A percentile compares a stretch with the other conserved stretches of the same genome.
These are phyloP conservation scores for Psilocybe cubensis DNA, from an alignment of 768 basidiomycete species.

Conservation along the genomic window DNA sequence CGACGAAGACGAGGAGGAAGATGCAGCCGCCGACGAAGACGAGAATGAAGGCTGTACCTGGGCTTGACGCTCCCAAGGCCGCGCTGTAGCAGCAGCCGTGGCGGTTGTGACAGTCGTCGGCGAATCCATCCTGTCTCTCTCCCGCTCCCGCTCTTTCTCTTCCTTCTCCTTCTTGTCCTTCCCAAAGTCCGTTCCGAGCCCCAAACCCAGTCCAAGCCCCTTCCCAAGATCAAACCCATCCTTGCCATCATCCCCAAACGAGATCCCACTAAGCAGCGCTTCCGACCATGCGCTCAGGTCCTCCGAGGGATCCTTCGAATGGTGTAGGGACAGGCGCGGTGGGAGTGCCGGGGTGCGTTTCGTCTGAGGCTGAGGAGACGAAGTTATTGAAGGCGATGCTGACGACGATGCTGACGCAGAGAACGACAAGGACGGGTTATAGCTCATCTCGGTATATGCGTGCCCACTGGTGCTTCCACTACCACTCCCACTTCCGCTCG, in stretches of 20 bases:
- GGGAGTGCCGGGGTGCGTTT: slow-evolving; percentile 33
- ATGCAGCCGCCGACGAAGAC: too few species aligned
- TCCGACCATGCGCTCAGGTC: slow-evolving; percentile 59
- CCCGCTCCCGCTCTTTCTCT: slow-evolving; percentile 6
- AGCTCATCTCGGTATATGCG: too few species aligned
- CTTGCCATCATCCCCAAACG: slow-evolving; percentile 22
- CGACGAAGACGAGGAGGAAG: too few species aligned
- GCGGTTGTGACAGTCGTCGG: slow-evolving; percentile 6
- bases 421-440: too few species aligned
- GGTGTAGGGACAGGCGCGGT: slow-evolving; percentile 59
- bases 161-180: neutral
- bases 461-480: too few species aligned
- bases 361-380: too few species aligned
- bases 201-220: slow-evolving; percentile 13
- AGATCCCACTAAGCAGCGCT: slow-evolving; percentile 57
- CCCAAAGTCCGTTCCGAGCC: slow-evolving; percentile 13
- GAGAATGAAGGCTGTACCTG: neutral
- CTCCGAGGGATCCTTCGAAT: slow-evolving; percentile 43
- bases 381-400: neutral
- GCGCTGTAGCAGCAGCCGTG: neutral
- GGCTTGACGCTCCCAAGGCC: slow-evolving; percentile 1
- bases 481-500: too few species aligned
- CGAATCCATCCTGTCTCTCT: slow-evolving; percentile 13
- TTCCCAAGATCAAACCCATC: slow-evolving; percentile 17
- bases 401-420: neutral